These are phyloP conservation scores for Gnaphalium uliginosum DNA, from an alignment of 129 eudicot species.

Conservation along the genomic window DNA sequence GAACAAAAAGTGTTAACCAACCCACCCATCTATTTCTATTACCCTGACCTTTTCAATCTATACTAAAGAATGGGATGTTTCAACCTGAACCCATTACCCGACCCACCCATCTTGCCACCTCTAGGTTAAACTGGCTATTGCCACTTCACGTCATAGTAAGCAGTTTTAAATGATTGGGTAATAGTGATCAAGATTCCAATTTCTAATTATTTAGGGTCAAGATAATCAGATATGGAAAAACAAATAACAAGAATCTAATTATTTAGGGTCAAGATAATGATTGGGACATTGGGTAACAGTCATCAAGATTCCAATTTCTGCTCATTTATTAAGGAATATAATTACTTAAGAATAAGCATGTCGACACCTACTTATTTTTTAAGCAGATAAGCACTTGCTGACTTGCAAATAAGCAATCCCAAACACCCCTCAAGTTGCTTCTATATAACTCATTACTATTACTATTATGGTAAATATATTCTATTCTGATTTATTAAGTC, in stretches of 20 bases:
- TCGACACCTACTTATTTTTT: too few relatives aligned
- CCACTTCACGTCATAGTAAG: background rate
- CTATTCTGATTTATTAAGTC: too few relatives aligned
- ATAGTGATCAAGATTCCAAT: background rate
- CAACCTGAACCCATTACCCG: conserved; percentile 1
- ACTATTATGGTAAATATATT: background rate
- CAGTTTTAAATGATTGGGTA: background rate
- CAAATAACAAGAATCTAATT: background rate
- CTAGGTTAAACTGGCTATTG: conserved; percentile 2
- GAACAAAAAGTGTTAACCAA: background rate
- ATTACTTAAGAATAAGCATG: background rate
- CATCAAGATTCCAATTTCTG: background rate
- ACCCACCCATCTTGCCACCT: background rate
- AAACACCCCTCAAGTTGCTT: too few relatives aligned
- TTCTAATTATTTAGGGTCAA: conserved; percentile 3
- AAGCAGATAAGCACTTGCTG: too few relatives aligned
- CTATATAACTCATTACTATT: background rate
- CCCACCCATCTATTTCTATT: background rate
- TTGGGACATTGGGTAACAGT: background rate
- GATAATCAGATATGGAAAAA: background rate
- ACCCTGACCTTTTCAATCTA: background rate
- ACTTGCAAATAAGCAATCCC: too few relatives aligned
- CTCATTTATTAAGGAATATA: background rate
- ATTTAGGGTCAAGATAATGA: background rate
- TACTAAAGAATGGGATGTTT: conserved; percentile 3